phyloP scores from a whole-genome alignment of 2,329 filamentous ascomycete species.

The Fusarium fujikuroi region DNA sequence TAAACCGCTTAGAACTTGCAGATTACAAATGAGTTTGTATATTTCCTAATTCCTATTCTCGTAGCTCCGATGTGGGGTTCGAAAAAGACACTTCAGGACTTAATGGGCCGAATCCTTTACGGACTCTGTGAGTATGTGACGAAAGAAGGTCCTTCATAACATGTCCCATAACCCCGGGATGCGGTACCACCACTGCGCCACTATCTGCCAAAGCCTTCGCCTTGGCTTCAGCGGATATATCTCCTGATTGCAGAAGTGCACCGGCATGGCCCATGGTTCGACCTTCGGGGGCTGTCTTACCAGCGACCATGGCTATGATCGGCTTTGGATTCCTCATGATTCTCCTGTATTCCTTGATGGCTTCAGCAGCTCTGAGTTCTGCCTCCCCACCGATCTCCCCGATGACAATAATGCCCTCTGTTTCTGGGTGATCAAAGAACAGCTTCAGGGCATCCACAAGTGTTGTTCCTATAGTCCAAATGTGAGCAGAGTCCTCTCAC shows the following conservation, averaged over 20 bases:
- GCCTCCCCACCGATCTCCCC: conserved; percentile 78
- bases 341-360: conserved; percentile 70
- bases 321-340: conserved; percentile 70
- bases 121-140: background rate
- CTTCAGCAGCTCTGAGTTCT: conserved; percentile 76
- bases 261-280: conserved; percentile 80
- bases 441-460: conserved; percentile 76
- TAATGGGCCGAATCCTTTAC: background rate
- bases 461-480: conserved; percentile 59
- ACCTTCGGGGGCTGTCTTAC: conserved; percentile 68
- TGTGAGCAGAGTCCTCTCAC: background rate
- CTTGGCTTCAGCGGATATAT: conserved; percentile 49
- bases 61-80: background rate
- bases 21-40: background rate
- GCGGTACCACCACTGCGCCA: conserved; percentile 51
- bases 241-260: conserved; percentile 59
- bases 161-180: conserved; percentile 52
- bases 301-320: conserved; percentile 72
- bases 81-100: background rate
- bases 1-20: background rate
- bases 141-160: conserved; percentile 49
- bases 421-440: conserved; percentile 74
- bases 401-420: conserved; percentile 76
- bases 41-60: background rate
- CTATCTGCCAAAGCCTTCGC: conserved; percentile 49